These are phyloP conservation scores for Penicillium crustosum DNA, from an alignment of 2,329 filamentous ascomycete genomes.

Conservation along the genomic window DNA sequence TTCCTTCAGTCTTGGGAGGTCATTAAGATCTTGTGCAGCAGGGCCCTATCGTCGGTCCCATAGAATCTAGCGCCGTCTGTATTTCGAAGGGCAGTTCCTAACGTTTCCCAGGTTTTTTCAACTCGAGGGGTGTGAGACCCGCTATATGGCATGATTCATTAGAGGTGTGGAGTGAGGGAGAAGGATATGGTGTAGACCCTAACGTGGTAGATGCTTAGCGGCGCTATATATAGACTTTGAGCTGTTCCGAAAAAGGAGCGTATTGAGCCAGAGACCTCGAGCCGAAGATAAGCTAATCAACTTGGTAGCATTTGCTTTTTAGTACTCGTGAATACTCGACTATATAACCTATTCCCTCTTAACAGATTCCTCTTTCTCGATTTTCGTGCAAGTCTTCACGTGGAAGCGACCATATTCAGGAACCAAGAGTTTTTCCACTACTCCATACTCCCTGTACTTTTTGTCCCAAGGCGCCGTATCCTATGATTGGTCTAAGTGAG, in stretches of 20 bases:
- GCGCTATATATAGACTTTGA: background rate
- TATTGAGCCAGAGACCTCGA: too few species aligned
- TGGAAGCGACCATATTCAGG: background rate
- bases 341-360: background rate
- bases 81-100: too few species aligned
- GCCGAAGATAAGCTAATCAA: background rate
- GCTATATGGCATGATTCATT: too few species aligned
- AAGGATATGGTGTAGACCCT: background rate
- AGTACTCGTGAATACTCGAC: background rate
- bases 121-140: too few species aligned
- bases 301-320: background rate
- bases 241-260: background rate
- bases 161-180: too few species aligned
- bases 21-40: too few species aligned
- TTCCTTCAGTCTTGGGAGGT: too few species aligned
- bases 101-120: too few species aligned
- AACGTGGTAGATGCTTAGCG: background rate
- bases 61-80: too few species aligned
- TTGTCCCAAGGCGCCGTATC: background rate
- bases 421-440: background rate
- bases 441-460: background rate
- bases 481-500: background rate
- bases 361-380: background rate
- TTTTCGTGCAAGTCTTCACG: too few species aligned
- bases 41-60: too few species aligned